phyloP scores from a whole-genome alignment of 2,329 filamentous ascomycete genomes.

The Colletotrichum sp. region DNA sequence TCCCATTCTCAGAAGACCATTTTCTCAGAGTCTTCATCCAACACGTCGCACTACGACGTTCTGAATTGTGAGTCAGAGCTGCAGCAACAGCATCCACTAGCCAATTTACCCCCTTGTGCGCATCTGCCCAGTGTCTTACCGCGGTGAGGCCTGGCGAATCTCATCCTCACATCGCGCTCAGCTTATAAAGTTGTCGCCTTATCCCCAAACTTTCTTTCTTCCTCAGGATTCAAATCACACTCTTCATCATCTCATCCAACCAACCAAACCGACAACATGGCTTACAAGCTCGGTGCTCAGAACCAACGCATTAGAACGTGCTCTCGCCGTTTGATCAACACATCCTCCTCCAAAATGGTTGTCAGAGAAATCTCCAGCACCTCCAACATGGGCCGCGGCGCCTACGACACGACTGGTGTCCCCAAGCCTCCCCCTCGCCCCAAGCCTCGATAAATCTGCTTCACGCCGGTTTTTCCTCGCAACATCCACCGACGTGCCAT shows the following conservation, averaged over 20 bases:
- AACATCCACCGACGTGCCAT: neutral
- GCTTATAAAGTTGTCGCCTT: slow-evolving; percentile 22
- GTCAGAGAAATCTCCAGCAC: slow-evolving; percentile 33
- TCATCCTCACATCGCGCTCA: slow-evolving; percentile 30
- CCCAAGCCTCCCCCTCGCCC: slow-evolving; percentile 51
- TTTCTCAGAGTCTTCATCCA: slow-evolving; percentile 13
- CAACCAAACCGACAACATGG: neutral
- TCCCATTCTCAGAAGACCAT: slow-evolving; percentile 40
- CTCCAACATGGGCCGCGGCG: slow-evolving; percentile 55
- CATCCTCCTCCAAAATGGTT: slow-evolving; percentile 36
- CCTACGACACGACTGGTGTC: slow-evolving; percentile 57
- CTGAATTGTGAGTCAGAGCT: slow-evolving; percentile 24
- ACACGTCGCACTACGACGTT: slow-evolving; percentile 21
- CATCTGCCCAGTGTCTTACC: neutral
- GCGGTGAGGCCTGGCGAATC: neutral
- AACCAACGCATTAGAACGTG: neutral
- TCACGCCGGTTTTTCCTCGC: neutral
- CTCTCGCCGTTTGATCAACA: neutral
- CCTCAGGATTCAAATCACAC: neutral
- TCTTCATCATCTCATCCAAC: neutral
- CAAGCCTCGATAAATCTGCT: slow-evolving; percentile 39
- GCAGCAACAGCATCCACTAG: slow-evolving; percentile 19
- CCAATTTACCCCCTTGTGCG: slow-evolving; percentile 14
- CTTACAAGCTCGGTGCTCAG: slow-evolving; percentile 15
- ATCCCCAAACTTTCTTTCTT: slow-evolving; percentile 22